Percentiles rank a stretch among this genome's conserved stretches.
These are phyloP conservation scores for Phanerochaete carnosa DNA, from an alignment of 768 basidiomycete genomes.

Conservation along the genomic window DNA sequence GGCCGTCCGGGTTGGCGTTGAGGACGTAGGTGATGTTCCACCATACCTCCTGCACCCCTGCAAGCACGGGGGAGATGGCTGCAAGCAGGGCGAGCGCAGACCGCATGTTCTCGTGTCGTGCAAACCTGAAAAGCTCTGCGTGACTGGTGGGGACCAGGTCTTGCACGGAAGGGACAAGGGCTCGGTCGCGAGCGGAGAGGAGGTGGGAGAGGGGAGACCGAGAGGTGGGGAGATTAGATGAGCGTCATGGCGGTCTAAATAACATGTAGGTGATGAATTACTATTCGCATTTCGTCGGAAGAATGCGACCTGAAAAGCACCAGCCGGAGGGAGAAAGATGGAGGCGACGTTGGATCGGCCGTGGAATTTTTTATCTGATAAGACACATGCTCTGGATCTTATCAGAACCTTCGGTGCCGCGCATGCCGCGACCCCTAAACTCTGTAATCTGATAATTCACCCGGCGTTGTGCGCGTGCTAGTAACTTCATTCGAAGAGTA, in stretches of 20 bases:
- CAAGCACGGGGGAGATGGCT: conserved; percentile 41
- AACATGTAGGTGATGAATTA: background rate
- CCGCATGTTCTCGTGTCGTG: conserved; percentile 14
- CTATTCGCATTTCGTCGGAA: background rate
- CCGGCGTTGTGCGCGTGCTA: background rate
- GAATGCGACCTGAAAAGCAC: conserved; percentile 3
- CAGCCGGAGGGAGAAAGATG: conserved; percentile 1
- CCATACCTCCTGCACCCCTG: conserved; percentile 74
- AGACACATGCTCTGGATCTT: conserved; percentile 2
- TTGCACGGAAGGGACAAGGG: conserved; percentile 5
- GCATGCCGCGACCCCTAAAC: background rate
- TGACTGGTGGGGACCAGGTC: conserved; percentile 1
- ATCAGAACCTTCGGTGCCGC: background rate
- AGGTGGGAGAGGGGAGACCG: conserved; percentile 1
- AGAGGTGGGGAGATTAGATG: conserved; percentile 1
- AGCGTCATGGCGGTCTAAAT: conserved; percentile 11
- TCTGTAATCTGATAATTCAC: conserved; percentile 7
- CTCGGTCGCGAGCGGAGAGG: conserved; percentile 5
- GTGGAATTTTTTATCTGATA: conserved; percentile 21
- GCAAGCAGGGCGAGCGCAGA: conserved; percentile 26
- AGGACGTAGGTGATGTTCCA: conserved; percentile 90
- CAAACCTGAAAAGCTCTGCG: background rate
- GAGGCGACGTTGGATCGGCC: conserved; percentile 10
- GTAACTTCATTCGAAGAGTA: background rate
- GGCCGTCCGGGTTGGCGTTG: conserved; percentile 80